Evolutionary conservation across 2,329 filamentous ascomycete genomes (phyloP).

Genomic region (Fusarium lateritium): DNA sequence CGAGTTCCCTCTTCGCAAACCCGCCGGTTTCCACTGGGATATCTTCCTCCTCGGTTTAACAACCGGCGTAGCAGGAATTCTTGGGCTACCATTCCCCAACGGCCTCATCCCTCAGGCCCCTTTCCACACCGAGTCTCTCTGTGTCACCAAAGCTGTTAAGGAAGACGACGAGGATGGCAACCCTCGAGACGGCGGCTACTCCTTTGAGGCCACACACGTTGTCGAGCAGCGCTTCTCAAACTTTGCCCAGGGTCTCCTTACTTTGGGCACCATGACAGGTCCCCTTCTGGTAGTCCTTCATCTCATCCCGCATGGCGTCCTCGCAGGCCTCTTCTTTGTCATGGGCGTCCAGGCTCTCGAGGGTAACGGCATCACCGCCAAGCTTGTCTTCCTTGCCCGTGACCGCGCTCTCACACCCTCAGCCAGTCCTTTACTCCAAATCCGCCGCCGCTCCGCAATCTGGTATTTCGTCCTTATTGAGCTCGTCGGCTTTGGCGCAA

Average conservation of each 20-base stretch:
- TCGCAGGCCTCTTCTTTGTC: constrained; percentile 86
- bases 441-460: constrained; percentile 74
- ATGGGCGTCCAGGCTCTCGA: constrained; percentile 86
- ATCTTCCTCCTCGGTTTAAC: constrained; percentile 85
- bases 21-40: constrained; percentile 89
- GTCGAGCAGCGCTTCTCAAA: constrained; percentile 87
- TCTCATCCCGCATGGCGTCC: constrained; percentile 83
- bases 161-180: constrained; percentile 67
- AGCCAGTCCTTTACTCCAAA: constrained; percentile 71
- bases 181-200: constrained; percentile 68
- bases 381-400: constrained; percentile 77
- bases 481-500: constrained; percentile 79
- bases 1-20: constrained; percentile 85
- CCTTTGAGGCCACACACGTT: constrained; percentile 70
- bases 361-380: constrained; percentile 82
- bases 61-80: constrained; percentile 80
- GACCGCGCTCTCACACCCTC: constrained; percentile 74
- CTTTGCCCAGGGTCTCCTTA: constrained; percentile 82
- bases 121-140: constrained; percentile 85
- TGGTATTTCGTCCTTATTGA: constrained; percentile 81
- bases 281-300: constrained; percentile 82
- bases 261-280: constrained; percentile 83
- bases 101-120: constrained; percentile 87
- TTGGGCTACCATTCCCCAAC: constrained; percentile 86
- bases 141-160: constrained; percentile 73